Base-by-base conservation (phyloP, 805 yeast genomes). In the Saccharomyces kudriavzevii region DNA sequence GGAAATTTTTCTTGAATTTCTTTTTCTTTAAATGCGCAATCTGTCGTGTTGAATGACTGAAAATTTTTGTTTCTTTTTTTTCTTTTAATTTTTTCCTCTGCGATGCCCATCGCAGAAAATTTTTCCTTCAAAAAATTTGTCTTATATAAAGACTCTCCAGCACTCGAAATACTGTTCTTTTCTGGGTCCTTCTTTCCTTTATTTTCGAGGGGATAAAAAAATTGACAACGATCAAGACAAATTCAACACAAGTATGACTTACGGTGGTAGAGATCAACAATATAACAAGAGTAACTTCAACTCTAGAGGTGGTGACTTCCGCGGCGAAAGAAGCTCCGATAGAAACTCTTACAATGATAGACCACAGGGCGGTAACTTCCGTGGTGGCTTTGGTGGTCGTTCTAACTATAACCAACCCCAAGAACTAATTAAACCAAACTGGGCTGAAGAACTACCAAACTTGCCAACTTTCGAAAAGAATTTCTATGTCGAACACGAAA, bases 401-500 rank as follows among this genome's bases (percentile, higher is more conserved):
- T 70, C 64, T 48, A 64, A 68, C 28, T 54, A 47, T 50, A 52
- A 52, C 22, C 60, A 58, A 49, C 71, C 74, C 51, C 68, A 69
- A 57, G 74, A 74, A 50, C 58, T 72, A 52, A 68, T 74, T 48
- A 77, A 78, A 59, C 97, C 91, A 64, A 82, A 86, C 58, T 94
- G 94, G 89, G 94, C 88, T 70, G 61, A 81, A 52, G 85, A 80
- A 56, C 50, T 65, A 51, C 65, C 68, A 47, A 71, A 82, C 45
- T 76, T 94, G 67, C 96, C 96, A 64, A 83, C 83, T 68, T 94
- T 94, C 69, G 97, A 91, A 74, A 94, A 94, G 78, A 89, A 94
- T 74, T 94, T 94, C 70, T 94, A 94, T 77, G 77, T 77, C 58
- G 99, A 94, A 77, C 85, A 86, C 68, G 87, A 88, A 55, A 72